Conservation (phyloP, 371 early-diverging fungal genomes). For the Circinella minor region DNA sequence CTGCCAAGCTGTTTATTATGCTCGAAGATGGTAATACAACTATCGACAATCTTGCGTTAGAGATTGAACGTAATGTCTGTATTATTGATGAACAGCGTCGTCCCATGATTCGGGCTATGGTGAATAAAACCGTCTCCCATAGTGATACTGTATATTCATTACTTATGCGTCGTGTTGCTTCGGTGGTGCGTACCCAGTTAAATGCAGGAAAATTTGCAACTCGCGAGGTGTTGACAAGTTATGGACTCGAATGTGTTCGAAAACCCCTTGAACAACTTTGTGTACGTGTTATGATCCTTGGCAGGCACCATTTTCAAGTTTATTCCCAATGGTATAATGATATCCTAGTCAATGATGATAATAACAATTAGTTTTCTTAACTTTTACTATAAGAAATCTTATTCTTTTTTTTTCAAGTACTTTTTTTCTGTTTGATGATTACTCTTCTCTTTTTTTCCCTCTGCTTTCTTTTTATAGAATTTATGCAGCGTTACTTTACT, state of each 20-base stretch:
- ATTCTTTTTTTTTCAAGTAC: background rate
- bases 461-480: too few species aligned
- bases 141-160: slow-evolving; percentile 72
- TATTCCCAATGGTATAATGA: slow-evolving; percentile 69
- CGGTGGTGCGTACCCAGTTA: slow-evolving; percentile 57
- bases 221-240: slow-evolving; percentile 49
- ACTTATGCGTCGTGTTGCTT: slow-evolving; percentile 63
- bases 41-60: slow-evolving; percentile 54
- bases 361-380: too few species aligned
- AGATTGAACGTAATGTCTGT: slow-evolving; percentile 38
- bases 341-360: slow-evolving; percentile 33
- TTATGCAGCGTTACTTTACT: too few species aligned
- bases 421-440: too few species aligned
- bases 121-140: slow-evolving; percentile 72
- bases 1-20: slow-evolving; percentile 56
- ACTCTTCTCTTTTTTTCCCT: too few species aligned
- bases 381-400: too few species aligned
- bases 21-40: slow-evolving; percentile 54
- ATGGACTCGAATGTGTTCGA: slow-evolving; percentile 67
- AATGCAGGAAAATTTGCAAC: slow-evolving; percentile 54
- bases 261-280: slow-evolving; percentile 58
- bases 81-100: slow-evolving; percentile 41
- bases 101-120: slow-evolving; percentile 65
- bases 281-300: slow-evolving; percentile 49
- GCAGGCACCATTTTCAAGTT: slow-evolving; percentile 71